These are phyloP conservation scores for Erodium moschatum DNA, from an alignment of 441 rosid species.

Conservation along the genomic window DNA sequence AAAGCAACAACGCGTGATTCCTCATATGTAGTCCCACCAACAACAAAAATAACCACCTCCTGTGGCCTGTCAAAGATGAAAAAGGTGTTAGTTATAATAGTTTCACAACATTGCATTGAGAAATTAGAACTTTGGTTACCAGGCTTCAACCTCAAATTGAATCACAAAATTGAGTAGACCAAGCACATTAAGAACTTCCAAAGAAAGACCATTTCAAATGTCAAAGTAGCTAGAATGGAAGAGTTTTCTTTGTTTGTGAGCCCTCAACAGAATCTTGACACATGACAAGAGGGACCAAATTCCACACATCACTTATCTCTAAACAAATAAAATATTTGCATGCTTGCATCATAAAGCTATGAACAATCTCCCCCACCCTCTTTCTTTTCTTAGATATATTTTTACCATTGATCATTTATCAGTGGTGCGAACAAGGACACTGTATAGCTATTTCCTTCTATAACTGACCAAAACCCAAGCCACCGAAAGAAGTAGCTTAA, in stretches of 20 bases:
- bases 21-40: conserved; percentile 94
- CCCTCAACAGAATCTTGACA: background rate
- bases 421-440: background rate
- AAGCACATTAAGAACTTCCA: background rate
- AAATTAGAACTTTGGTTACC: background rate
- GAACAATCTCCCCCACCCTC: background rate
- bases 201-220: background rate
- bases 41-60: conserved; percentile 79
- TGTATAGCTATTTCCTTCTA: background rate
- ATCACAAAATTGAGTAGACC: background rate
- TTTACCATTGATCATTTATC: background rate
- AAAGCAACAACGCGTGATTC: conserved; percentile 77
- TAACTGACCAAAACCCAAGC: background rate
- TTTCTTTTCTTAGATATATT: background rate
- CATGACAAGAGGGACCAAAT: background rate
- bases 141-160: background rate
- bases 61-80: conserved; percentile 53
- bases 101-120: background rate
- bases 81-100: background rate
- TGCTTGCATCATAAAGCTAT: background rate
- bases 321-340: background rate
- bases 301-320: background rate
- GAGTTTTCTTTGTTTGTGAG: background rate
- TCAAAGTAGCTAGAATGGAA: background rate
- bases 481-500: background rate